Evolutionary conservation across 768 basidiomycete species (phyloP), one percentile per base, ranked within the genome.

Genomic region (Glaciozyma antarctica): DNA sequence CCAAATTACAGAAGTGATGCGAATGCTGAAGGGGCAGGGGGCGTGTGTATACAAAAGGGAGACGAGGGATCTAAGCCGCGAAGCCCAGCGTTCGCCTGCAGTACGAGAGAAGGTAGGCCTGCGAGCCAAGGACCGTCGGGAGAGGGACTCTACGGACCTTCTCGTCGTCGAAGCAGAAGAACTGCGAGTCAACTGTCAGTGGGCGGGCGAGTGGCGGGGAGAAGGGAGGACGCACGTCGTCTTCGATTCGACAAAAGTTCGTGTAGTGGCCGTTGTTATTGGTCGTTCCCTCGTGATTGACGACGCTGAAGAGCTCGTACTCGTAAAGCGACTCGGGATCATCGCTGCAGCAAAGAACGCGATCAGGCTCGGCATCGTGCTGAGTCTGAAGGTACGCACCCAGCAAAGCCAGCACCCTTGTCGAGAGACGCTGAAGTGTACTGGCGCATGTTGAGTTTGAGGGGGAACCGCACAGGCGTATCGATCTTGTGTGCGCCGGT

Each of bases 141-240:
- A 71, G 30, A 2, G 57, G 44, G 1, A 38, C 63, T 4, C 66
- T 34, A 19, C 66, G 66, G 19, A 71, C 70, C 88, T 89, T 94
- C 72, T 93, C 91, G 74, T 95, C 92, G 75, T 95, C 91, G 76
- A 90, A 91, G 28, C 86, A 86, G 77, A 88, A 94, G 90, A 90
- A 97, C 86, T 93, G 75, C 38, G 67, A 64, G 1, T 61, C 48
- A 1, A n/a, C 0, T 38, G 41, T 44, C 38, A 58, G 62, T 49
- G 28, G 61, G 52, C 26, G 44, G 0, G 22, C 38, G 58, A 44
- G 51, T 38, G 58, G 49, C 49, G 24, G 24, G 45, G 21, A n/a
- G 43, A 54, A 49, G 10, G 13, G 28, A 44, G 34, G 43, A 78
- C 86, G 66, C 69, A 89, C 87, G 78, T 91, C 90, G 72, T 94